These are phyloP conservation scores for Lolium rigidum DNA, from an alignment of 176 grass and related monocot species.

Conservation along the genomic window DNA sequence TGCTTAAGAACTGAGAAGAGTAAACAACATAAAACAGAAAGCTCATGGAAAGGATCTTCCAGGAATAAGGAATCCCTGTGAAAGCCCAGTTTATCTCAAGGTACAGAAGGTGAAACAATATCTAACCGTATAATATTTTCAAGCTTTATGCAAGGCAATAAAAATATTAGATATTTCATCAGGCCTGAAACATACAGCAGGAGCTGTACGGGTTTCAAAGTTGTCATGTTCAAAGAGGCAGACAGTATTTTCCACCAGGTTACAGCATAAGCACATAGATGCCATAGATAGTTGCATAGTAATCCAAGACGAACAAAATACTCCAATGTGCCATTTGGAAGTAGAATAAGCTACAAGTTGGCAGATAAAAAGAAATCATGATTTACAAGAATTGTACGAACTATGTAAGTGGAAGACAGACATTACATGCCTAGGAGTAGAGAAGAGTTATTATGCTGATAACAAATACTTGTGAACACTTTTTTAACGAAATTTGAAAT, in stretches of 20 bases:
- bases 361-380: neutral
- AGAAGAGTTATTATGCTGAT: neutral
- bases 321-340: no score
- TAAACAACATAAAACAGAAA: conserved; percentile 25
- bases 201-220: neutral
- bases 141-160: neutral
- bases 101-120: neutral
- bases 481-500: neutral
- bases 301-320: no score
- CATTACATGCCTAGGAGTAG: neutral
- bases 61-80: neutral
- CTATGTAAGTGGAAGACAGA: neutral
- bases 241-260: neutral
- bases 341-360: no score
- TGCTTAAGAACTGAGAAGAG: neutral
- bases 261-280: neutral
- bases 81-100: neutral
- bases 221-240: conserved; percentile 4
- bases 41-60: neutral
- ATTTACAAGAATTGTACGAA: conserved; percentile 19
- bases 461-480: no score
- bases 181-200: neutral
- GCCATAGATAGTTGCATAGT: neutral
- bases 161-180: neutral
- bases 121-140: neutral